Evolutionary conservation across 2,329 filamentous ascomycete species (phyloP), one percentile per base, ranked within the genome.

Genomic region (Aureobasidium sp.): DNA sequence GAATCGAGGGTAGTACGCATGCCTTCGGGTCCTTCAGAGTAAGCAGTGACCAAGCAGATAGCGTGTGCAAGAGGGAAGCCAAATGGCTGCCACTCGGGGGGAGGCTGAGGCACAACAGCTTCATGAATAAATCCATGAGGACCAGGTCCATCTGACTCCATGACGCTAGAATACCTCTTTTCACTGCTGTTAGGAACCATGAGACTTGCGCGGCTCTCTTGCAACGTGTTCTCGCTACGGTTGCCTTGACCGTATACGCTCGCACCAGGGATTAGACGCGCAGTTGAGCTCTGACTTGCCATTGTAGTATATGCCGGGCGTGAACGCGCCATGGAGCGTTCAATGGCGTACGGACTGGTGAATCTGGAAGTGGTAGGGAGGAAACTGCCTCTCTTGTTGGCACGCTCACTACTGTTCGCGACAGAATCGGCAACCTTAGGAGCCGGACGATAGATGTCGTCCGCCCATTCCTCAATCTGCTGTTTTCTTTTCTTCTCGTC

Each of bases 401-500:
- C 81, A 59, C 89, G 84, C 66, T 93, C 91, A 64, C 85, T 82
- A 55, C 84, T 87, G 70, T 84, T 88, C 59, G 62, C 64, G 36
- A 61, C 65, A 46, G 88, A 78, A 69, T 96, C 94, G 3, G 87
- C 84, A 66, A 97, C 81, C 67, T 92, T 89, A 61, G 88, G 87
- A 27, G 92, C 91, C 3, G 93, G 89, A 47, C 92, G 89, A 75
- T 99, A 97, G 69, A 99, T 99, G 71, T 99, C 94, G 67, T 97
- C 90, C 15, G 88, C 88, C 94, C 94, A 99, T 70, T 97, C 93
- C 74, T 99, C 94, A 67, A 99, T 99, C 77, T 97, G 92, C 68
- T 88, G 86, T 68, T 92, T 88, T 63, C 94, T 87, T 76, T 92
- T 88, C 73, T 93, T 92, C 67, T 87, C 85, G 73, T 94, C 85